These are phyloP conservation scores for Citrullus mucosospermus DNA, from an alignment of 306 rosid genomes.

Conservation along the genomic window DNA sequence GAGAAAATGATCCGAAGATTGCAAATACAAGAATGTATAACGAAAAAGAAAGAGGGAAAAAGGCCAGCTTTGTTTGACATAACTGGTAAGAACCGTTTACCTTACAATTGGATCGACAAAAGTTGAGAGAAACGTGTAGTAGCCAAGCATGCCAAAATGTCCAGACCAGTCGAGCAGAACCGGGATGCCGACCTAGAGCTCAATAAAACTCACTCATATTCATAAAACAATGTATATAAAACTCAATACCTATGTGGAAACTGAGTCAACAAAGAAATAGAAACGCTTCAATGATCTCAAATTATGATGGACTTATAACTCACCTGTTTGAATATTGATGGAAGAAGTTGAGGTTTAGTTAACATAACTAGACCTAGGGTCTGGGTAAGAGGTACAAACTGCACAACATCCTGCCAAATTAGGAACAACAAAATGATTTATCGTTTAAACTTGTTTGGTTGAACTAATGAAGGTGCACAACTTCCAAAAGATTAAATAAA, in stretches of 20 bases:
- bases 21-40: neutral
- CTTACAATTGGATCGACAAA: constrained; percentile 65
- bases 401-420: constrained; percentile 76
- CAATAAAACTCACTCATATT: neutral
- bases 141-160: constrained; percentile 75
- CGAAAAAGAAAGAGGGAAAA: neutral
- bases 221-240: neutral
- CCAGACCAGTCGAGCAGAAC: constrained; percentile 81
- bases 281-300: neutral
- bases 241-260: neutral
- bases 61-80: neutral
- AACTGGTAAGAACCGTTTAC: constrained; percentile 19
- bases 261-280: neutral
- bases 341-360: constrained; percentile 72
- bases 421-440: neutral
- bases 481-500: neutral
- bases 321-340: constrained; percentile 90
- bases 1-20: neutral
- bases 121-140: constrained; percentile 58
- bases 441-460: neutral
- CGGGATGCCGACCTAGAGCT: constrained; percentile 66
- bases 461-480: constrained; percentile 2
- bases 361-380: constrained; percentile 85
- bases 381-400: constrained; percentile 83
- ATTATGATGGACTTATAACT: neutral